Base-by-base conservation (phyloP, 345 rosid genomes). In the Angophora floribunda region DNA sequence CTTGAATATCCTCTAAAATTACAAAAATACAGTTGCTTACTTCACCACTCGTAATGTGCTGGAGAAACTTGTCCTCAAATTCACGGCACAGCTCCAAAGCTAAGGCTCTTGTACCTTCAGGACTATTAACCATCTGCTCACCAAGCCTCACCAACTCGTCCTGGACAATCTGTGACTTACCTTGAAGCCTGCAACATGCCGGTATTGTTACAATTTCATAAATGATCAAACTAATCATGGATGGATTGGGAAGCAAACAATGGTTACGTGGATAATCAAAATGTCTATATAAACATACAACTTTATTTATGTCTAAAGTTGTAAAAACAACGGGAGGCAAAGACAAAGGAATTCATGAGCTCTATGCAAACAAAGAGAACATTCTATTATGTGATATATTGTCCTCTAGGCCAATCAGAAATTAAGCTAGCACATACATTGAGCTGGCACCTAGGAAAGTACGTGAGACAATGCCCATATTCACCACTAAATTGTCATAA, bases 71-170 rank as follows among this genome's bases (percentile, higher is more conserved):
- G 91, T 97, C 99, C 91, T 97, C 99, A 91, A 96, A 97, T 89
- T 97, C 99, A 91, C 98, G 99, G 88, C 99, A 97, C 52, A 97
- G 98, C 91, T 96, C 98, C 93, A 97, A 93, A 85, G 99, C 99
- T 82, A 97, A 63, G 84, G 98, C 97, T 92, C 97, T 95, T 87
- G 99, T 97, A 53, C 99, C 99, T 92, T 96, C 99, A 87, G 98
- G 90, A 94, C 97, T 96, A 59, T 86, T 87, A 89, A 97, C 99
- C 96, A 96, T 93, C 89, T 93, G 96, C 89, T 96, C 99, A 87
- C 99, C 99, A 87, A 97, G 95, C 93, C 95, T 93, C 28, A 94
- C 96, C 90, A 96, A 89, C 90, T 97, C 98, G 86, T 97, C 98
- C 90, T 96, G 96, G 90, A 97, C 95, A 75, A 95, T 90, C 93